phyloP scores from a whole-genome alignment of 2,329 filamentous ascomycete species.

The Fusarium abutilonis region DNA sequence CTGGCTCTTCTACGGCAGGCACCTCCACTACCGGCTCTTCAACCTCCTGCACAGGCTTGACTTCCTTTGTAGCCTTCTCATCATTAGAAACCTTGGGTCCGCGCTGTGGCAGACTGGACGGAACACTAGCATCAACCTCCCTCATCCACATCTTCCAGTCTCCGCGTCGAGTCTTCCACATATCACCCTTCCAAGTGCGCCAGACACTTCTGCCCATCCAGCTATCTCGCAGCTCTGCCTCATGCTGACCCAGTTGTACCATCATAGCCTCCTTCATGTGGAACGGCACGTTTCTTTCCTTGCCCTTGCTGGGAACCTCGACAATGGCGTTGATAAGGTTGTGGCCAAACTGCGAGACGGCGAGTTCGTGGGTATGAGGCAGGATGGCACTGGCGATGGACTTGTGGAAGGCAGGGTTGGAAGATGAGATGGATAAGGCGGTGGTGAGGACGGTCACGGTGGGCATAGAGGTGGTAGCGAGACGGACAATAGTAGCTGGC shows the following conservation, averaged over 20 bases:
- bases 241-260: conserved; percentile 57
- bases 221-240: conserved; percentile 61
- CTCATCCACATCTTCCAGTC: conserved; percentile 69
- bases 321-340: conserved; percentile 62
- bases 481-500: conserved; percentile 64
- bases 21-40: conserved; percentile 5
- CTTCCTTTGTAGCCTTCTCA: conserved; percentile 3
- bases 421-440: conserved; percentile 59
- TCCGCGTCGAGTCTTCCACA: conserved; percentile 62
- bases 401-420: conserved; percentile 66
- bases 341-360: conserved; percentile 61
- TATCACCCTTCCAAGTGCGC: conserved; percentile 67
- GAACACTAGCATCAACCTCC: conserved; percentile 52
- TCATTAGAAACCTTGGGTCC: conserved; percentile 24
- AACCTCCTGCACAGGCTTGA: neutral
- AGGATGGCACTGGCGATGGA: conserved; percentile 59
- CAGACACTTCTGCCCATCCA: conserved; percentile 67
- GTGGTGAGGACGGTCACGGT: conserved; percentile 62
- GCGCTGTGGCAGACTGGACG: conserved; percentile 32
- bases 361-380: conserved; percentile 58
- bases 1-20: neutral
- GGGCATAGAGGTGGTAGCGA: conserved; percentile 67
- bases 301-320: conserved; percentile 60
- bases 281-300: conserved; percentile 62
- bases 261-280: conserved; percentile 68